Evolutionary conservation across 805 yeast species (phyloP).

Genomic region (Ogataea glucozyma): DNA sequence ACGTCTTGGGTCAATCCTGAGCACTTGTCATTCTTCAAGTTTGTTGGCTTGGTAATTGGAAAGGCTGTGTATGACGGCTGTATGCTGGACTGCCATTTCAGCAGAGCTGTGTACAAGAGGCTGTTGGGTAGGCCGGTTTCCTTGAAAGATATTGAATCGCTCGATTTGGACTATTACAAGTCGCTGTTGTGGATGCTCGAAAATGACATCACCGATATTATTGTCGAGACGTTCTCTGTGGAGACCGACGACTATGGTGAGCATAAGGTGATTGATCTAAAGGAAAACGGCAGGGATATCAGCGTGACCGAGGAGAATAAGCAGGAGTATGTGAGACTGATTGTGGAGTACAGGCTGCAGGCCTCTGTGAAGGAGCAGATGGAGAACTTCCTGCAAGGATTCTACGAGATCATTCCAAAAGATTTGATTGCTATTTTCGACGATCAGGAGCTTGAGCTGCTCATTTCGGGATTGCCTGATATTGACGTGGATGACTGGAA

Average conservation of each 20-base stretch:
- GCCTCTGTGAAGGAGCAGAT: slow-evolving; percentile 85
- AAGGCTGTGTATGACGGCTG: slow-evolving; percentile 89
- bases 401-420: slow-evolving; percentile 85
- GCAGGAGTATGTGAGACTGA: slow-evolving; percentile 79
- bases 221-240: slow-evolving; percentile 90
- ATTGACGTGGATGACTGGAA: slow-evolving; percentile 97
- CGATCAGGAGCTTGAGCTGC: slow-evolving; percentile 90
- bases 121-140: slow-evolving; percentile 79
- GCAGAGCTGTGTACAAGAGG: slow-evolving; percentile 90
- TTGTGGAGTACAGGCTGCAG: slow-evolving; percentile 84
- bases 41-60: slow-evolving; percentile 91
- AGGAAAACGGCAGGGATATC: slow-evolving; percentile 78
- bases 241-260: slow-evolving; percentile 94
- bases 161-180: slow-evolving; percentile 90
- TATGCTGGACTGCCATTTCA: slow-evolving; percentile 89
- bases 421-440: slow-evolving; percentile 85
- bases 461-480: slow-evolving; percentile 94
- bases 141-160: slow-evolving; percentile 88
- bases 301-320: slow-evolving; percentile 90
- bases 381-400: slow-evolving; percentile 81
- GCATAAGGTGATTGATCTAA: slow-evolving; percentile 77
- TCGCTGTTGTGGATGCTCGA: slow-evolving; percentile 95
- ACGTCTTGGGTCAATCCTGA: slow-evolving; percentile 92
- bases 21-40: slow-evolving; percentile 88
- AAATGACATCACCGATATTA: slow-evolving; percentile 93